Evolutionary conservation across 1,284 basidiomycete species (phyloP), one percentile per base, ranked within the genome.

Genomic region (Rhodotorula sp.): DNA sequence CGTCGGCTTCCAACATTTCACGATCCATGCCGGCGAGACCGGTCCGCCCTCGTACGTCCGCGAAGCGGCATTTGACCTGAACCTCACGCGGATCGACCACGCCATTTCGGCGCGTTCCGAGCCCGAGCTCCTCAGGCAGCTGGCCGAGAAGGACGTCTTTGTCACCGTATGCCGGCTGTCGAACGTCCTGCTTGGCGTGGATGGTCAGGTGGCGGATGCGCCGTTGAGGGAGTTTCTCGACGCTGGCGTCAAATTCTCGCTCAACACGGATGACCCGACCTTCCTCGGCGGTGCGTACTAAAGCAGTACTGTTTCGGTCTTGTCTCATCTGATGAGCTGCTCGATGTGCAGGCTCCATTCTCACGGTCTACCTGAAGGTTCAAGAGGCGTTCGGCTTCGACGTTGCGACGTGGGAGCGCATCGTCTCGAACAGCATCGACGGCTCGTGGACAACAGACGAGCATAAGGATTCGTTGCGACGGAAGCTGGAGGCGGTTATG

Each of bases 231-330:
- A 69, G 27, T 66, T 79, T n/a, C 58, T 79, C 57, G 72, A 72
- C 41, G 61, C 65, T 12, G 78, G 77, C 7, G 67, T 79, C 49
- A 71, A 67, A 56, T 79, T 79, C 68, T 75, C 73, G 5, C 67
- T 79, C 68, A 79, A 79, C 63, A 72, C 71, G 21, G 78, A 79
- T 61, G 78, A 79, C 66, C 78, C 78, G 10, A 68, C 76, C 4
- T 78, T 75, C 65, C 77, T 78, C 41, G 77, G 74, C 25, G 75
- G 68, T 73, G 23, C 52, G 63, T 58, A 23, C 17, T n/a, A 34
- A 2, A 34, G 34, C 34, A 34, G 34, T 34, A 34, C 34, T 34
- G 34, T 34, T 34, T 27, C 19, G 9, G 8, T 49, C 49, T 59
- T 13, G n/a, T 14, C 58, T 48, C 27, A 1, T 23, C 54, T 58